phyloP scores from a whole-genome alignment of 2,329 filamentous ascomycete species.

The Botrytis medusae region DNA sequence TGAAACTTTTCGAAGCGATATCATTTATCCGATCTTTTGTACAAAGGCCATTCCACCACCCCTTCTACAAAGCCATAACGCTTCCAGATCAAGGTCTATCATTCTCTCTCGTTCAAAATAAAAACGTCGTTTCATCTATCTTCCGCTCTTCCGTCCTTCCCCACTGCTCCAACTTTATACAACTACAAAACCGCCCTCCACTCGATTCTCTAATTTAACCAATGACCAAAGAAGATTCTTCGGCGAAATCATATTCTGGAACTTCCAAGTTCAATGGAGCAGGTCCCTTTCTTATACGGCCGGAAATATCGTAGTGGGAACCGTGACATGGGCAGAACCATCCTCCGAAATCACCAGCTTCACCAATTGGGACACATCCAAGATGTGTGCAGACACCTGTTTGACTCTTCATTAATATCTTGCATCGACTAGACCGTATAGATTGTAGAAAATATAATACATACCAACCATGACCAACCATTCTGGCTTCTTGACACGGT shows the following conservation, averaged over 20 bases:
- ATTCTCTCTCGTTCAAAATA: slow-evolving; percentile 41
- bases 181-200: slow-evolving; percentile 16
- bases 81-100: slow-evolving; percentile 45
- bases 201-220: slow-evolving; percentile 60
- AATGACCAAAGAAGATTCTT: slow-evolving; percentile 85
- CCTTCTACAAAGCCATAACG: slow-evolving; percentile 40
- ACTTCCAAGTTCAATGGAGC: slow-evolving; percentile 97
- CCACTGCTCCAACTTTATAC: slow-evolving; percentile 21
- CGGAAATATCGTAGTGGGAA: slow-evolving; percentile 99
- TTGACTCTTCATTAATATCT: slow-evolving; percentile 30
- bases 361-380: slow-evolving; percentile 98
- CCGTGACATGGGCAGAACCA: slow-evolving; percentile 99
- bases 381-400: slow-evolving; percentile 97
- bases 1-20: slow-evolving; percentile 20
- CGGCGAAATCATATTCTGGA: slow-evolving; percentile 87
- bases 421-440: neutral
- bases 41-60: slow-evolving; percentile 34
- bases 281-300: slow-evolving; percentile 95
- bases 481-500: slow-evolving; percentile 96
- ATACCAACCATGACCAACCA: slow-evolving; percentile 98
- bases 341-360: slow-evolving; percentile 95
- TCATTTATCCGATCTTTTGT: slow-evolving; percentile 24
- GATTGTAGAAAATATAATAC: slow-evolving; percentile 20
- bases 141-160: slow-evolving; percentile 10
- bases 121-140: slow-evolving; percentile 10